Conservation (phyloP, 805 yeast species). For the Candida peoriensis region DNA sequence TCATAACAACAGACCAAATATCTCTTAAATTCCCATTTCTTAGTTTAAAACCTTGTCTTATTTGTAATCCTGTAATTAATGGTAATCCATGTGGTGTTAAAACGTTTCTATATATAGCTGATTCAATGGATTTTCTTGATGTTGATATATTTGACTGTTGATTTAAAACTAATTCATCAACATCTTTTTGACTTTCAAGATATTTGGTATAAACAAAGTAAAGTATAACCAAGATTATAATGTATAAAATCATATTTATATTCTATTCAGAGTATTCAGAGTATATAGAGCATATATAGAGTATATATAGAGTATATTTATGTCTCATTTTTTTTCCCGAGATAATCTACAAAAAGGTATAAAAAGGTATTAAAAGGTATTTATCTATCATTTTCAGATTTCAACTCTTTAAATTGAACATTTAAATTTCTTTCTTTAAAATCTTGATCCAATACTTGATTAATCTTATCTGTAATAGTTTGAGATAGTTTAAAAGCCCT, state of each 20-base stretch:
- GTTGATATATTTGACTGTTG: slow-evolving; percentile 64
- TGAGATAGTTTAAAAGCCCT: slow-evolving; percentile 63
- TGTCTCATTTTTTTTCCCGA: no score
- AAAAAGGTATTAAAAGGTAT: no score
- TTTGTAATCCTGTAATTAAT: slow-evolving; percentile 61
- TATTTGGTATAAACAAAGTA: slow-evolving; percentile 20
- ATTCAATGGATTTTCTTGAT: slow-evolving; percentile 61
- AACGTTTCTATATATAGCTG: slow-evolving; percentile 72
- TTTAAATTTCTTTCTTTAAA: slow-evolving; percentile 18
- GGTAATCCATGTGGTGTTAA: slow-evolving; percentile 70
- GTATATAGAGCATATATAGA: no score
- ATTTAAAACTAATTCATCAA: slow-evolving; percentile 49
- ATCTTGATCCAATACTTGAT: slow-evolving; percentile 35
- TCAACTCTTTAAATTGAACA: slow-evolving; percentile 20
- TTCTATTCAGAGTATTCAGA: no score
- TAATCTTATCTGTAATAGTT: slow-evolving; percentile 58
- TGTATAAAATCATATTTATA: no score
- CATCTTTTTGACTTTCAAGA: slow-evolving; percentile 40
- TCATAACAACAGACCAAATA: slow-evolving; percentile 55
- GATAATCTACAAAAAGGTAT: no score
- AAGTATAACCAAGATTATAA: no score
- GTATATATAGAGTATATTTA: no score
- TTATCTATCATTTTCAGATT: slow-evolving; percentile 23
- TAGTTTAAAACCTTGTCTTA: slow-evolving; percentile 57
- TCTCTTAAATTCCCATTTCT: slow-evolving; percentile 76